phyloP scores from a whole-genome alignment of 805 yeast species.

The Pichia insulana region DNA sequence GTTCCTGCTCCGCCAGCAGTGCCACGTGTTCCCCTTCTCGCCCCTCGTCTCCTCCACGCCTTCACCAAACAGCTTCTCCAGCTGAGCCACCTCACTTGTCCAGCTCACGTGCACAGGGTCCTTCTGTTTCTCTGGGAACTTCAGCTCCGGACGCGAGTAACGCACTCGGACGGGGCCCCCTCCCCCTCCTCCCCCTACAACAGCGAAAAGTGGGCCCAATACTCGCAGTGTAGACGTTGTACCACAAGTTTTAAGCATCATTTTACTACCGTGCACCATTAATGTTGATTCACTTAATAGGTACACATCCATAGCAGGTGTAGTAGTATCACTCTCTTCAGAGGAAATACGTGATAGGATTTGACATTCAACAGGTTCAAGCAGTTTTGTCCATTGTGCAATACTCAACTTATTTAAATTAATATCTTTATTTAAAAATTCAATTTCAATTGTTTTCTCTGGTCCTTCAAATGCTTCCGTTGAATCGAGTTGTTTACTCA shows the following conservation, averaged over 20 bases:
- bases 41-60: background rate
- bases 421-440: slow-evolving; percentile 58
- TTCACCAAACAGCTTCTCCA: background rate
- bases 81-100: background rate
- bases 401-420: background rate
- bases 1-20: background rate
- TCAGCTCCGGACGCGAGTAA: background rate
- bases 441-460: slow-evolving; percentile 84
- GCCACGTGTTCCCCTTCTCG: background rate
- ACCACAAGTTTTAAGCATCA: slow-evolving; percentile 91
- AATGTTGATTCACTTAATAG: slow-evolving; percentile 82
- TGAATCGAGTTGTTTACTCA: slow-evolving; percentile 74
- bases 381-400: slow-evolving; percentile 29
- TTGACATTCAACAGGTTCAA: slow-evolving; percentile 82
- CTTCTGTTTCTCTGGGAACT: background rate
- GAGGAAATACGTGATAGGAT: slow-evolving; percentile 72
- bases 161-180: background rate
- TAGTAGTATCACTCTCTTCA: slow-evolving; percentile 16
- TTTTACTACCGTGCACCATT: slow-evolving; percentile 79
- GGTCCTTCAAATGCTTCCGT: slow-evolving; percentile 96
- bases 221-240: slow-evolving; percentile 87
- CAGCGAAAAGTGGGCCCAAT: slow-evolving; percentile 51
- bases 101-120: background rate
- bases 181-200: slow-evolving; percentile 24
- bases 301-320: slow-evolving; percentile 57